Conservation (phyloP, 192 early-diverging fungal genomes). For the Backusella morwellensis region DNA sequence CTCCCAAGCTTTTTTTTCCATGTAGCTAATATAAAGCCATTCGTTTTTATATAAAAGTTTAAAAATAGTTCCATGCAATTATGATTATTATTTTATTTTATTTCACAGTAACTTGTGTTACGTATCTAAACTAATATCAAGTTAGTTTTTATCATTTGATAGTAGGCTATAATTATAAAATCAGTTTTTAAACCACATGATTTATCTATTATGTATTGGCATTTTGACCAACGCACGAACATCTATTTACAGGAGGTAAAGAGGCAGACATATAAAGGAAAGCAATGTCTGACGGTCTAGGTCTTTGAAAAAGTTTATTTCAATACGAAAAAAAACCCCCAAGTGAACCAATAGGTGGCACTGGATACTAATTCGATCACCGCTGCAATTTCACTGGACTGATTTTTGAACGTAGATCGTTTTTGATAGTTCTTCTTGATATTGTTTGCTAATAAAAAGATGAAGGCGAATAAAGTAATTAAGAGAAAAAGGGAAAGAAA, state of each 20-base stretch:
- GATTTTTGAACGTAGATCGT: background rate
- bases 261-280: background rate
- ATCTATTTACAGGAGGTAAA: background rate
- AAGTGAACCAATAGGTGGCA: background rate
- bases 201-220: background rate
- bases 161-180: background rate
- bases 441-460: background rate
- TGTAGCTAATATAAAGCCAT: background rate
- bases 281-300: background rate
- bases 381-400: background rate
- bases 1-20: too few relatives aligned
- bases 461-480: background rate
- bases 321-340: background rate
- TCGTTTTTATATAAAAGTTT: background rate
- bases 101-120: background rate
- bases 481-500: background rate
- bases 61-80: background rate
- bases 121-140: background rate
- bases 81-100: background rate
- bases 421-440: background rate
- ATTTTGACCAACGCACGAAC: background rate
- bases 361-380: background rate
- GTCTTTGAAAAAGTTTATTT: background rate
- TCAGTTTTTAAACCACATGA: background rate
- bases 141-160: background rate